A percentile compares a stretch with the other conserved stretches of the same genome.
Evolutionary conservation across 208 protist genomes (phyloP).

Genomic region (Eutreptiella sp.): DNA sequence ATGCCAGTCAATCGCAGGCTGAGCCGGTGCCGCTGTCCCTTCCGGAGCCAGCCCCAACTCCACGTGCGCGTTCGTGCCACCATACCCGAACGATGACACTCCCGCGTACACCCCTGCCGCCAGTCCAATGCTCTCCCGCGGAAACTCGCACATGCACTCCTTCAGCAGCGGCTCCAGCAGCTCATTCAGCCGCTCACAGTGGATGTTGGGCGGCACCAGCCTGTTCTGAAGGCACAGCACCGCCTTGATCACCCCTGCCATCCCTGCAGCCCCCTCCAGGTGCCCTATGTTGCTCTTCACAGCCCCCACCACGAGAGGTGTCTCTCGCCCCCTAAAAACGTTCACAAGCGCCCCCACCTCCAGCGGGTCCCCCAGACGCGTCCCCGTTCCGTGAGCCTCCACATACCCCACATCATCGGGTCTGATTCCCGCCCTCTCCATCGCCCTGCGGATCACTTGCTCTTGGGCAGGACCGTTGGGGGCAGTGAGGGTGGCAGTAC

Average conservation of each 20-base stretch:
- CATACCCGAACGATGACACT: slow-evolving; percentile 37
- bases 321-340: slow-evolving; percentile 6
- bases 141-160: too few relatives aligned
- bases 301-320: slow-evolving; percentile 25
- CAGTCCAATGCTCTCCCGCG: too few relatives aligned
- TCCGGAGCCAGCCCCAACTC: too few relatives aligned
- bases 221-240: slow-evolving; percentile 5
- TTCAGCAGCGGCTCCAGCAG: slow-evolving; percentile 21
- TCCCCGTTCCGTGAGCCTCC: slow-evolving; percentile 48
- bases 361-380: slow-evolving; percentile 43
- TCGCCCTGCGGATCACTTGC: slow-evolving; percentile 28
- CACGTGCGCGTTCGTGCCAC: slow-evolving; percentile 41
- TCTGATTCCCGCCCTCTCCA: slow-evolving; percentile 20
- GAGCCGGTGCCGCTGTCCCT: too few relatives aligned
- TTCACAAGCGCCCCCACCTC: slow-evolving; percentile 27
- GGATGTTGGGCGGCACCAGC: not conserved
- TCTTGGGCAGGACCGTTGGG: slow-evolving; percentile 34
- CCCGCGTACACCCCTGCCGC: slow-evolving; percentile 21
- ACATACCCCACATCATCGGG: slow-evolving; percentile 40
- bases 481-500: slow-evolving; percentile 9
- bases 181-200: slow-evolving; percentile 15
- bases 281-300: slow-evolving; percentile 44
- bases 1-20: too few relatives aligned
- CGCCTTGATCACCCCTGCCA: slow-evolving; percentile 30
- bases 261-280: slow-evolving; percentile 33